A percentile compares a stretch with the other conserved stretches of the same genome.
Conservation (phyloP, 140 eudicot genomes). For the Stevia rebaudiana region DNA sequence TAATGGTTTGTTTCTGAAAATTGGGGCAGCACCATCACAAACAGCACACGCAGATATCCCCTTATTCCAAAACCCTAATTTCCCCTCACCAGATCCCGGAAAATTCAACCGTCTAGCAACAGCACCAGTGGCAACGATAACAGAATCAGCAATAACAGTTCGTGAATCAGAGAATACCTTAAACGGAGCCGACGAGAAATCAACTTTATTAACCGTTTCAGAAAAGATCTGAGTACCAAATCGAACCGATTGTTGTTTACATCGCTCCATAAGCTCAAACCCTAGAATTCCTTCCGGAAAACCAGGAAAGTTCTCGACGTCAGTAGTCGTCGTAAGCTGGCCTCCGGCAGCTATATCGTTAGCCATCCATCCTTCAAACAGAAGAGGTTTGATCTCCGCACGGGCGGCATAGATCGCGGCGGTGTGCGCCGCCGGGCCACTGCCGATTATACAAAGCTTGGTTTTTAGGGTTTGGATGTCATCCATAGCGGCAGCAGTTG, state of each 20-base stretch:
- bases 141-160: constrained; percentile 64
- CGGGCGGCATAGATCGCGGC: constrained; percentile 98
- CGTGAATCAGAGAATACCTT: constrained; percentile 43
- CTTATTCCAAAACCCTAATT: constrained; percentile 65
- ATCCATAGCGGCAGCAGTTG: constrained; percentile 42
- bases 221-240: constrained; percentile 76
- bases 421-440: constrained; percentile 98
- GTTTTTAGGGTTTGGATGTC: constrained; percentile 47
- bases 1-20: constrained; percentile 61
- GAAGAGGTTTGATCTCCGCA: constrained; percentile 75
- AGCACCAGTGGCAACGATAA: constrained; percentile 81
- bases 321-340: constrained; percentile 91
- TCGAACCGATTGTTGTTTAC: constrained; percentile 50
- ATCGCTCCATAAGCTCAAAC: constrained; percentile 58
- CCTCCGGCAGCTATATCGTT: constrained; percentile 97
- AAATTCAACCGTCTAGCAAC: constrained; percentile 62
- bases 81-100: constrained; percentile 61
- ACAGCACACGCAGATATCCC: constrained; percentile 96
- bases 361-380: constrained; percentile 98
- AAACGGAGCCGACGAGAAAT: constrained; percentile 51
- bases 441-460: constrained; percentile 80
- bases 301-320: constrained; percentile 93
- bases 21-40: constrained; percentile 93
- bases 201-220: constrained; percentile 73
- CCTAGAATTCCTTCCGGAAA: constrained; percentile 84